These are phyloP conservation scores for Schizonepeta tenuifolia DNA, from an alignment of 257 asterid species.

Conservation along the genomic window DNA sequence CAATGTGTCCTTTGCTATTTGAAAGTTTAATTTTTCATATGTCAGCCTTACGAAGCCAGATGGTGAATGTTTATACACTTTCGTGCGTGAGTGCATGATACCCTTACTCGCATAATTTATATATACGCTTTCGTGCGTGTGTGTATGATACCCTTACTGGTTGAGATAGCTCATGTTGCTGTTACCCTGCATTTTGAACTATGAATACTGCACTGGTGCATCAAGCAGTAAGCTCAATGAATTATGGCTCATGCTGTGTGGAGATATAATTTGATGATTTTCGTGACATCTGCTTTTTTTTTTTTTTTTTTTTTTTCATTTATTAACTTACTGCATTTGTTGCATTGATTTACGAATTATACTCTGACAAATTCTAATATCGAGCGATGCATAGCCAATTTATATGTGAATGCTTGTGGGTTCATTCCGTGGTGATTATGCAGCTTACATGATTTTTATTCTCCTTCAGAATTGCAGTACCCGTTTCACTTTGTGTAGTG, in stretches of 20 bases:
- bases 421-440: not conserved
- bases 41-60: not conserved
- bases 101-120: not conserved
- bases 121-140: not conserved
- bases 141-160: not conserved
- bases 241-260: not conserved
- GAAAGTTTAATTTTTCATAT: not conserved
- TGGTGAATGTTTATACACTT: not conserved
- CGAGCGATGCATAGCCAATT: not conserved
- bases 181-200: not conserved
- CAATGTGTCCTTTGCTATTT: not conserved
- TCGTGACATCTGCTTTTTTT: not conserved
- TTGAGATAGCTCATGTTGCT: not conserved
- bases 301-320: not conserved
- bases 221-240: not conserved
- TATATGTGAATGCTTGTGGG: not conserved
- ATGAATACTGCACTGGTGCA: not conserved
- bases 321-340: not conserved
- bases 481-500: conserved; percentile 15
- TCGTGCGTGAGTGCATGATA: not conserved
- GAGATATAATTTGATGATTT: not conserved
- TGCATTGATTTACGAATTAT: not conserved
- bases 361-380: not conserved
- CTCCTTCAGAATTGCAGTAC: conserved; percentile 5
- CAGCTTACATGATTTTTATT: conserved; percentile 23